phyloP scores from a whole-genome alignment of 192 early-diverging fungal species.

The Coemansia sp. region DNA sequence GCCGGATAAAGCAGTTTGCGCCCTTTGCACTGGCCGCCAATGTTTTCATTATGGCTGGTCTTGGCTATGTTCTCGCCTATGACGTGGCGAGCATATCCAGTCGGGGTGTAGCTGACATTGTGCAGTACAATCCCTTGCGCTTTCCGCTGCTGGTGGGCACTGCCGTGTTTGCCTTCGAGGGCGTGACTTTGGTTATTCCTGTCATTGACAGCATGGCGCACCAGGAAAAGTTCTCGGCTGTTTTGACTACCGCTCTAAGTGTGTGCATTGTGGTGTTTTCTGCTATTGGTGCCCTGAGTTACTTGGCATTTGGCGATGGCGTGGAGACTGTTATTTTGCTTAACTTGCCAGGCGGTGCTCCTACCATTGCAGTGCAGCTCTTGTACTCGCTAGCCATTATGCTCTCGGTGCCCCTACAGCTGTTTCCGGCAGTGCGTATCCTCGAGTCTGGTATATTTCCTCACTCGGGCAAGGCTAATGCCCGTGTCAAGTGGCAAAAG shows the following conservation, averaged over 20 bases:
- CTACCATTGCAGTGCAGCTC: conserved; percentile 68
- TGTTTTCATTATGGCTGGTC: conserved; percentile 83
- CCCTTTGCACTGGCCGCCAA: conserved; percentile 86
- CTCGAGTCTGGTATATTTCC: conserved; percentile 79
- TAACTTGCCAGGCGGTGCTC: conserved; percentile 66
- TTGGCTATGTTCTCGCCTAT: conserved; percentile 78
- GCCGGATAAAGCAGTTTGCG: conserved; percentile 85
- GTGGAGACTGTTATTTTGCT: conserved; percentile 86
- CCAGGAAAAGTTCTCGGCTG: conserved; percentile 73
- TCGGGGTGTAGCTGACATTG: conserved; percentile 57
- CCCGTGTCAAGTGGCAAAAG: conserved; percentile 79
- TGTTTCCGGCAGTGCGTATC: conserved; percentile 92
- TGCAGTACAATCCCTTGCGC: conserved; percentile 68
- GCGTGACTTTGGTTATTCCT: conserved; percentile 77
- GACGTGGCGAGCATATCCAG: conserved; percentile 51
- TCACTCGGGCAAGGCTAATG: conserved; percentile 71
- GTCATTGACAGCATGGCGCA: conserved; percentile 79
- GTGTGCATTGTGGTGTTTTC: conserved; percentile 77
- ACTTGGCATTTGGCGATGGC: conserved; percentile 77
- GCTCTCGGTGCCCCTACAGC: conserved; percentile 84
- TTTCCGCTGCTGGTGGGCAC: conserved; percentile 91
- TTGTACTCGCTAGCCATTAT: conserved; percentile 93
- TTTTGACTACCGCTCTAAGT: conserved; percentile 70
- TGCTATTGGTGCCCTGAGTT: conserved; percentile 73
- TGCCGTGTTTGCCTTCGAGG: conserved; percentile 87